These are phyloP conservation scores for Royoungia palumana DNA, from an alignment of 768 basidiomycete genomes.

Conservation along the genomic window DNA sequence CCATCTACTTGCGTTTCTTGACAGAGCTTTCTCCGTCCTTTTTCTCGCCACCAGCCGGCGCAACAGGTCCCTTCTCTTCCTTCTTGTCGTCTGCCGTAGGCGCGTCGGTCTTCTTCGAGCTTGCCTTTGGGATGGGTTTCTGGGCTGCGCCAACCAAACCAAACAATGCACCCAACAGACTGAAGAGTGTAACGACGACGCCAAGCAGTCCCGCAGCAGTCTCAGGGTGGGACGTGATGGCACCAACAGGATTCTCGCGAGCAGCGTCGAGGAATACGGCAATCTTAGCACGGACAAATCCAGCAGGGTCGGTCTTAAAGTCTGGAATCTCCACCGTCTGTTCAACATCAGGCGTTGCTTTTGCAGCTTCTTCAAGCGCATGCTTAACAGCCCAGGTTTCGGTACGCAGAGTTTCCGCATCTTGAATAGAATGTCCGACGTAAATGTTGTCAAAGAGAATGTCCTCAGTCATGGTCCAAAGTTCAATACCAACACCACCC, in stretches of 20 bases:
- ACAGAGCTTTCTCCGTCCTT: slow-evolving; percentile 55
- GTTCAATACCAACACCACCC: slow-evolving; percentile 95
- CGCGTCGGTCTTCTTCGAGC: slow-evolving; percentile 72
- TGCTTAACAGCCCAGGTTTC: slow-evolving; percentile 95
- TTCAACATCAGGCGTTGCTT: slow-evolving; percentile 46
- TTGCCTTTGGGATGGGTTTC: slow-evolving; percentile 67
- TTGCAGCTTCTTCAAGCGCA: slow-evolving; percentile 60
- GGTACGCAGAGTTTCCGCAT: slow-evolving; percentile 76
- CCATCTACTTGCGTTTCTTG: slow-evolving; percentile 71
- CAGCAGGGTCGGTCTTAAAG: slow-evolving; percentile 74
- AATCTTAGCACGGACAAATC: slow-evolving; percentile 74
- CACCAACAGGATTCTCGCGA: slow-evolving; percentile 69
- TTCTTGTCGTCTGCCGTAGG: slow-evolving; percentile 64
- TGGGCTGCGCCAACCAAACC: slow-evolving; percentile 73
- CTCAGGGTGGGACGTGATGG: slow-evolving; percentile 87
- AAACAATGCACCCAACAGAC: slow-evolving; percentile 77
- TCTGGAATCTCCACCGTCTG: slow-evolving; percentile 40
- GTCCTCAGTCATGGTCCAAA: slow-evolving; percentile 99
- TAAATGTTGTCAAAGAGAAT: slow-evolving; percentile 94
- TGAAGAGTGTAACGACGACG: slow-evolving; percentile 74
- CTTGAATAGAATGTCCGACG: slow-evolving; percentile 82
- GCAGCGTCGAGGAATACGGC: slow-evolving; percentile 77
- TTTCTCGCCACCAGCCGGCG: slow-evolving; percentile 71
- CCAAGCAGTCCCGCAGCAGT: slow-evolving; percentile 76
- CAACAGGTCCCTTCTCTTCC: slow-evolving; percentile 61